Evolutionary conservation across 169 alveolate genomes (phyloP), one percentile per base, ranked within the genome.

Genomic region (Eimeria brunetti): DNA sequence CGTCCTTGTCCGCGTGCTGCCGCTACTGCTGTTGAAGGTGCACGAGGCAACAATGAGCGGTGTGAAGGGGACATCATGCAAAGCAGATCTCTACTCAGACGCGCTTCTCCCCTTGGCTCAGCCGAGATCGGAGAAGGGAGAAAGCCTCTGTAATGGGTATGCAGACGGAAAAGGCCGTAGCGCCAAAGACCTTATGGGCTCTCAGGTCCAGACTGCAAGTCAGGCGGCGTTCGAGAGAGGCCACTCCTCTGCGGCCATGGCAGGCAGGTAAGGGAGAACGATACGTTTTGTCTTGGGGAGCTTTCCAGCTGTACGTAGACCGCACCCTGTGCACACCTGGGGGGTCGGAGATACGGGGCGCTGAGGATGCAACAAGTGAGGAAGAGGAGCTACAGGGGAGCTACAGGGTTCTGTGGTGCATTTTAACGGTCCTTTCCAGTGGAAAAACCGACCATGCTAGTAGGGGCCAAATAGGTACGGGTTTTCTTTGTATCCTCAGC

Each of bases 201-300:
- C 83, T 41, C 92, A 86, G 5, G 92, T 86, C 56, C 78, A 86
- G 62, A 33, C 83, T 41, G 95, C 96, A 46, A 95, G 96, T 44
- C 89, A 91, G 81, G 88, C 94, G 22, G 96, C 96, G 51, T 85
- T 96, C 41, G 96, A 96, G 69, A 51, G 97, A 36, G 98, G 98
- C 58, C 98, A 97, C 67, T 97, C 98, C 58, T 96, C 97, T 36
- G 94, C 97, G 41, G 94, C 93, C 86, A 94, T 96, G 97, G 98
- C 98, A 16, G 98, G 97, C 62, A 94, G 89, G 96, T 94, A 69
- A 27, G 96, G 67, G 46, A 24, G 38, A 18, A 14, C 1, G 88
- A n/a, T 78, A 67, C 67, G 27, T 18, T 27, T n/a, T 46, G 44
- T 75, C 51, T 36, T 36, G 78, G 0, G 22, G 1, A 69, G 80